phyloP scores from a whole-genome alignment of 2,329 filamentous ascomycete species.

The Pseudogymnoascus sp. region DNA sequence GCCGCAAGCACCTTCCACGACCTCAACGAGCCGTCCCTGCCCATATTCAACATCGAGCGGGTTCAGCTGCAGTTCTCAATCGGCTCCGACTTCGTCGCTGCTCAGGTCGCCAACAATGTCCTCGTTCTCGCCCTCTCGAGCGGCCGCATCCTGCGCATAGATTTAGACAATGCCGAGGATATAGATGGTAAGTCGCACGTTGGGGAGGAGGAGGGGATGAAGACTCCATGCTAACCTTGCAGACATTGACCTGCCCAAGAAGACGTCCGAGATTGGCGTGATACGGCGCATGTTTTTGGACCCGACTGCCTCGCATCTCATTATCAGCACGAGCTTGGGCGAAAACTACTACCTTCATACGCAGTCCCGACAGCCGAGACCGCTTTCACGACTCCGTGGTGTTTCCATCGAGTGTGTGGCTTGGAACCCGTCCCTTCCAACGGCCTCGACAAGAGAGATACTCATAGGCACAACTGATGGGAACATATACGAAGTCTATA shows the following conservation, averaged over 20 bases:
- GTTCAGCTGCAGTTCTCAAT: conserved; percentile 93
- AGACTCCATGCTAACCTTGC: conserved; percentile 8
- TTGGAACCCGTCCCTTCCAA: conserved; percentile 91
- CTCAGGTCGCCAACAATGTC: conserved; percentile 96
- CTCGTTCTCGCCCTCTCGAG: conserved; percentile 87
- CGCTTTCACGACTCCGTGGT: conserved; percentile 73
- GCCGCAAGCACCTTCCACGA: conserved; percentile 55
- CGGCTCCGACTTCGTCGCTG: conserved; percentile 90
- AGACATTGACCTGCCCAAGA: conserved; percentile 97
- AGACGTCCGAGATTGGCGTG: conserved; percentile 80
- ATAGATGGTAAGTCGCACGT: conserved; percentile 64
- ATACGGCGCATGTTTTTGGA: conserved; percentile 97
- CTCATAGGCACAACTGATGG: conserved; percentile 87
- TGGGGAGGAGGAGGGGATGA: not conserved
- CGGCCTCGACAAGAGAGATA: conserved; percentile 90
- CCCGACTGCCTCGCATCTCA: conserved; percentile 87
- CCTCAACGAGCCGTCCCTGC: conserved; percentile 55
- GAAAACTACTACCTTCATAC: conserved; percentile 98
- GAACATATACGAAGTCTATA: conserved; percentile 88
- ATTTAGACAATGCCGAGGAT: conserved; percentile 86
- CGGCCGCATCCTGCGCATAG: conserved; percentile 86
- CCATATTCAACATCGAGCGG: conserved; percentile 90
- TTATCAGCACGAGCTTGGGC: conserved; percentile 83
- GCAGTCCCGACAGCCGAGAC: conserved; percentile 81
- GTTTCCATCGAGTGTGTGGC: conserved; percentile 84